Evolutionary conservation across 192 early-diverging fungal genomes (phyloP), one percentile per base, ranked within the genome.

Genomic region (Coemansia javaensis): DNA sequence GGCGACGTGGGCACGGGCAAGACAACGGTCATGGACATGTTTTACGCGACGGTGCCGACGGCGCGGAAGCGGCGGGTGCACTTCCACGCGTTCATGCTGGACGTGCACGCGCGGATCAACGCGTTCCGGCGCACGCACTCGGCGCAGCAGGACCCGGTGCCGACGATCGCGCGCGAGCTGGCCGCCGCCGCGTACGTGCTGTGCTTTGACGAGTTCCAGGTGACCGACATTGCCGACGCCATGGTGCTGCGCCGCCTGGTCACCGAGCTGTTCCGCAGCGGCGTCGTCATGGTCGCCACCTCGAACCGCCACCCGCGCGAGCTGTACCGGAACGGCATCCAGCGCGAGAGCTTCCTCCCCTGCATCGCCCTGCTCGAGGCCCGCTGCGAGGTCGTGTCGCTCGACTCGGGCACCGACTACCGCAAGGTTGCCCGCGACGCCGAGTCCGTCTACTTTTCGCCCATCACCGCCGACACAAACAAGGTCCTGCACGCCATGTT

Each of bases 11-110:
- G 90, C 17, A 93, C 91, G 0, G 96, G 96, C 17, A 98, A 96
- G 52, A 94, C 92, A 0, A 92, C 91, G 73, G 79, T 89, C 10
- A 98, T 98, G 92, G 92, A 98, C 63, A 69, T 98, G 41, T 93
- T 98, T 49, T 98, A 87, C 72, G 79, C 90, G 64, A 79, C 88
- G 1, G 57, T 90, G 6, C 68, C 77, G 7, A 82, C 85, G 2
- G 34, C 60, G 6, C 66, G 85, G 23, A 95, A 95, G 60, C 80
- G 87, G 17, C 84, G 96, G 2, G 82, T 96, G 15, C 96, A 98
- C 53, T 98, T 95, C 56, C 91, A 98, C 53, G 86, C 86, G n/a
- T 98, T 98, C 56, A 98, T 98, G 96, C 76, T 87, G 8, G 91
- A 94, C 43, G 79, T 95, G 1, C 96, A 98, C 52, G 71, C 77